Conservation (phyloP, 1,139 yeast species). For the Suhomyces panamericanus region DNA sequence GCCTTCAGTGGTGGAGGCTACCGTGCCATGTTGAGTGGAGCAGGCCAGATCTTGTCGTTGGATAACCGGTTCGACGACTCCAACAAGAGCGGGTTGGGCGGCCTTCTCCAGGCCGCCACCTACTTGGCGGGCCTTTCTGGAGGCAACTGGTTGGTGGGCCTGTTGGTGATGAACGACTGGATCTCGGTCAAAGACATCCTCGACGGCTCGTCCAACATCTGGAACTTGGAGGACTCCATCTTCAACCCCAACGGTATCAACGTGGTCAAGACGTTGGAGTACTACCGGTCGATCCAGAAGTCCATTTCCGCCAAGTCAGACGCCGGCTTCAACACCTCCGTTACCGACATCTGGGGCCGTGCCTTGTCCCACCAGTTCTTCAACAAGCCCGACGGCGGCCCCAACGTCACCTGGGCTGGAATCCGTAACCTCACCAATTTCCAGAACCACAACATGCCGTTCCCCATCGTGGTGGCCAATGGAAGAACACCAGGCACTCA, state of each 20-base stretch:
- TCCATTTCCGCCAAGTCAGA: constrained; percentile 34
- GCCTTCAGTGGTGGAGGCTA: constrained; percentile 51
- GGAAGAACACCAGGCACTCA: constrained; percentile 40
- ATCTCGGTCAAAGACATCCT: constrained; percentile 38
- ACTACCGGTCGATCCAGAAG: constrained; percentile 31
- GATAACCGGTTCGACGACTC: constrained; percentile 34
- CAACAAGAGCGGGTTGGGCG: constrained; percentile 36
- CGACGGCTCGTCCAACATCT: constrained; percentile 27
- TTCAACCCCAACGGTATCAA: constrained; percentile 43
- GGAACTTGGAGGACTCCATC: constrained; percentile 43
- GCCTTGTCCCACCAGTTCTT: constrained; percentile 43
- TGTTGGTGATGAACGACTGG: constrained; percentile 40
- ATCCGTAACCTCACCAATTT: constrained; percentile 31
- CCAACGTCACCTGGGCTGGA: constrained; percentile 41
- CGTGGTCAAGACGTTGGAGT: constrained; percentile 33
- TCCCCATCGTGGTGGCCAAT: constrained; percentile 41
- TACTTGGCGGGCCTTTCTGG: constrained; percentile 47
- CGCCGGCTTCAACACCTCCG: constrained; percentile 39
- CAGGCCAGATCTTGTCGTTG: constrained; percentile 41
- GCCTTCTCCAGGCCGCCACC: constrained; percentile 39
- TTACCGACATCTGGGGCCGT: constrained; percentile 50
- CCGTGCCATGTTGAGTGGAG: constrained; percentile 47
- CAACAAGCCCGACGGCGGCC: constrained; percentile 26
- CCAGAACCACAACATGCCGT: constrained; percentile 40
- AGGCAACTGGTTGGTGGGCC: constrained; percentile 47